A percentile compares a stretch with the other conserved stretches of the same genome.
These are phyloP conservation scores for Panicum hallii DNA, from an alignment of 202 grass and related monocot species.

Conservation along the genomic window DNA sequence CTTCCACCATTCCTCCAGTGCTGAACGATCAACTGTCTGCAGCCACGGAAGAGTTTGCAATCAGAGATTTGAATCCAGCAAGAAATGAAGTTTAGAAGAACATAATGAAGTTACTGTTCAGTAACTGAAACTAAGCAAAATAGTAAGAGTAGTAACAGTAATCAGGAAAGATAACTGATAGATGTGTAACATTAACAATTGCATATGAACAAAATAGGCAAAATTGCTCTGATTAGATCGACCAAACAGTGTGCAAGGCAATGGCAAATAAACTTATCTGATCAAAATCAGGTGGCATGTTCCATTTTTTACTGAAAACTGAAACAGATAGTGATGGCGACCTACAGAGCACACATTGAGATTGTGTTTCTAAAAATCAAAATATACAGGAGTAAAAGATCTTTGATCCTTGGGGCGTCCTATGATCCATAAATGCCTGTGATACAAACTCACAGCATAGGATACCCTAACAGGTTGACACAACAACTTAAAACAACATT, in stretches of 20 bases:
- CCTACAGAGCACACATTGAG: not conserved
- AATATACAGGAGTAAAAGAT: not conserved
- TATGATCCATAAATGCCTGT: slow-evolving; percentile 3
- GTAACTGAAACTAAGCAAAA: not conserved
- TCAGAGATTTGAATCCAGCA: slow-evolving; percentile 13
- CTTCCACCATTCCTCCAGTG: slow-evolving; percentile 56
- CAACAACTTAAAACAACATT: slow-evolving; percentile 17
- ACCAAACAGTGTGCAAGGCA: slow-evolving; percentile 9
- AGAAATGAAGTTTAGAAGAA: not conserved
- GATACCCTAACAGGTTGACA: not conserved
- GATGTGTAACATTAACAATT: not conserved
- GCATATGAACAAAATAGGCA: not conserved
- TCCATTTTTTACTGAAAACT: not conserved
- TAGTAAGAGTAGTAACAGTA: not conserved
- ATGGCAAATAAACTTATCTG: not conserved
- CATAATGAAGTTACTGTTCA: not conserved
- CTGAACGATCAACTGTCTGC: slow-evolving; percentile 55
- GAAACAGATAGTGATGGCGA: not conserved
- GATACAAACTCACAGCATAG: not conserved
- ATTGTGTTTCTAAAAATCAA: not conserved
- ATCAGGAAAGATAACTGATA: not conserved
- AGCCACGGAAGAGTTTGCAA: slow-evolving; percentile 5
- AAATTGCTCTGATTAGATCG: not conserved
- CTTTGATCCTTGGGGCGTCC: not conserved
- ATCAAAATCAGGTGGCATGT: slow-evolving; percentile 11